A percentile compares a stretch with the other conserved stretches of the same genome.
Conservation (phyloP, 306 rosid genomes). For the Cyclanthera cordifolia region DNA sequence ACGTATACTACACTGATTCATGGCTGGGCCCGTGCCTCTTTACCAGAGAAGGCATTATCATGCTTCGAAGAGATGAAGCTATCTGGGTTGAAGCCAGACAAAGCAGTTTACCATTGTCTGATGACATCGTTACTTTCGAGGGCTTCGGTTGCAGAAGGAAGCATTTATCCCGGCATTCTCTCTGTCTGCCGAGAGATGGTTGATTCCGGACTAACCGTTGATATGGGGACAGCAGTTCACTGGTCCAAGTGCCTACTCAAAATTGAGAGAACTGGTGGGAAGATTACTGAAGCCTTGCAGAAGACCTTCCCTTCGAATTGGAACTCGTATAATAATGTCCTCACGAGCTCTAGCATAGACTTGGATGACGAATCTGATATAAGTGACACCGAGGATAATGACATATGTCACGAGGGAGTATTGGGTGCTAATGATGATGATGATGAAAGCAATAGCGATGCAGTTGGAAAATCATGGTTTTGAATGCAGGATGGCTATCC, state of each 20-base stretch:
- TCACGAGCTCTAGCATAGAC: conserved; percentile 21
- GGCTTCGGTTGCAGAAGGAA: conserved; percentile 67
- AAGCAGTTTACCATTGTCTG: conserved; percentile 89
- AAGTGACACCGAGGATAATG: conserved; percentile 15
- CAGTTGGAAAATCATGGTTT: conserved; percentile 11
- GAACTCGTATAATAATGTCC: conserved; percentile 39
- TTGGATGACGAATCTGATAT: conserved; percentile 24
- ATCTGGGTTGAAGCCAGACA: conserved; percentile 77
- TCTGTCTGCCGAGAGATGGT: conserved; percentile 68
- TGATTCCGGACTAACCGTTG: conserved; percentile 59
- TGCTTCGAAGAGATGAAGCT: conserved; percentile 77
- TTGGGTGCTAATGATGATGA: background rate
- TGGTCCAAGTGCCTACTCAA: conserved; percentile 77
- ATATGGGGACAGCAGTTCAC: conserved; percentile 96
- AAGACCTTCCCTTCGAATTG: conserved; percentile 95
- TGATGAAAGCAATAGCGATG: conserved; percentile 12
- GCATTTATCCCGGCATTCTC: conserved; percentile 50
- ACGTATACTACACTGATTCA: conserved; percentile 77
- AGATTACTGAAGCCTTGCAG: conserved; percentile 76
- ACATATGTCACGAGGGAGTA: conserved; percentile 17
- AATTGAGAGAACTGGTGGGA: conserved; percentile 82
- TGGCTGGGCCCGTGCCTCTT: conserved; percentile 95
- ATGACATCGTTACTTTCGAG: conserved; percentile 89
- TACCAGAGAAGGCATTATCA: conserved; percentile 81
- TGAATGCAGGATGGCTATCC: background rate